These are phyloP conservation scores for Lasiodiplodia citricola DNA, from an alignment of 2,329 filamentous ascomycete species.

Conservation along the genomic window DNA sequence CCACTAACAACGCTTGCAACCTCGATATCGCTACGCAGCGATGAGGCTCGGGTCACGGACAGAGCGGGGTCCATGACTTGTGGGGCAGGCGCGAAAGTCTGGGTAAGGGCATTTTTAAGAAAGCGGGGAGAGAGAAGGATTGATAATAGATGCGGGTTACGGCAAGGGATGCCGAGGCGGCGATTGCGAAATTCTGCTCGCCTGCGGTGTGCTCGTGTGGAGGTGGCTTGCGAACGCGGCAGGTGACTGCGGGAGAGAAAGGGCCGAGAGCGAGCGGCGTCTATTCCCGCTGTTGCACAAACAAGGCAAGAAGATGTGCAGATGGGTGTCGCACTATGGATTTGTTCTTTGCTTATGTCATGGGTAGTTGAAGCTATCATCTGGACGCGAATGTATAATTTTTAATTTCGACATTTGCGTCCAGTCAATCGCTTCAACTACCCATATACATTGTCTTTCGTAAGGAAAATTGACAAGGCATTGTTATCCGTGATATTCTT, in stretches of 20 bases:
- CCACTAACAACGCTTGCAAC: not conserved
- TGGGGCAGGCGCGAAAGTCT: not conserved
- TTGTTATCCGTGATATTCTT: not conserved
- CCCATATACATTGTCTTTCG: no score
- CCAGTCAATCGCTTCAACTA: no score
- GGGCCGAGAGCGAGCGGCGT: not conserved
- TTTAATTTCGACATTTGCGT: no score
- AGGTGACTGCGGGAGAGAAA: not conserved
- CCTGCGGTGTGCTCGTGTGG: not conserved
- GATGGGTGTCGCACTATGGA: not conserved
- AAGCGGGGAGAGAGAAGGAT: not conserved
- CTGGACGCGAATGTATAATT: no score
- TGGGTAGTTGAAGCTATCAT: no score
- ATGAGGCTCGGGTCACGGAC: not conserved
- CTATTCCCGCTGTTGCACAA: not conserved
- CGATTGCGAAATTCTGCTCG: not conserved
- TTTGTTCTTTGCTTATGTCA: no score
- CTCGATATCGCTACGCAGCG: not conserved
- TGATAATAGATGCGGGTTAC: not conserved
- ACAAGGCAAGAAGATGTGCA: not conserved
- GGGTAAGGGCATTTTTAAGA: not conserved
- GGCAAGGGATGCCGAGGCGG: not conserved
- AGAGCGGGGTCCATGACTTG: not conserved
- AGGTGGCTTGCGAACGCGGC: conserved; percentile 13
- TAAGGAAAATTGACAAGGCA: not conserved